Conservation (phyloP, 108 stramenopile genomes). For the Craspedostauros australis region DNA sequence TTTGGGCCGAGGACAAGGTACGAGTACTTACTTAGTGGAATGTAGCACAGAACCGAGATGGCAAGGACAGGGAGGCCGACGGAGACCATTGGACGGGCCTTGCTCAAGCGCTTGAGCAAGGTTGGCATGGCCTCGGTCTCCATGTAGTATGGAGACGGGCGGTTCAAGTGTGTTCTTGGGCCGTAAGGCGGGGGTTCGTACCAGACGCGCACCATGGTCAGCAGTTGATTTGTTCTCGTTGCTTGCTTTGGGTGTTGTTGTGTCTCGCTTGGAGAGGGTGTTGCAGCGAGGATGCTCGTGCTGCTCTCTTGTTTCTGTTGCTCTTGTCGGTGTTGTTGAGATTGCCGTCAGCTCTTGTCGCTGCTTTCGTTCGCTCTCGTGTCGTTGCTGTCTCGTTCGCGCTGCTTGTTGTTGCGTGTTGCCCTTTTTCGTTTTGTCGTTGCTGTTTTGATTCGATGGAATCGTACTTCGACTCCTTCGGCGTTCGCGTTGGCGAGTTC, state of each 20-base stretch:
- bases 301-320: background rate
- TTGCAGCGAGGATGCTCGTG: background rate
- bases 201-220: constrained; percentile 64
- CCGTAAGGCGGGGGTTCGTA: constrained; percentile 82
- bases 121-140: constrained; percentile 22
- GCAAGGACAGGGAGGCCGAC: constrained; percentile 35
- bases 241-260: background rate
- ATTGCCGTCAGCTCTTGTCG: background rate
- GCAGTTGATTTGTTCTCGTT: constrained; percentile 3
- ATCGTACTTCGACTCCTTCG: too few species aligned
- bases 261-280: background rate
- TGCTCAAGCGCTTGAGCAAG: constrained; percentile 45
- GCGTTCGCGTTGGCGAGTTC: too few species aligned
- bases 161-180: constrained; percentile 67
- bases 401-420: too few species aligned
- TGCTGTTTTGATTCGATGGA: too few species aligned
- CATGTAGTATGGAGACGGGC: constrained; percentile 56
- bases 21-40: constrained; percentile 67
- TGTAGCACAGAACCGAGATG: constrained; percentile 46
- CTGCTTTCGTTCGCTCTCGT: background rate
- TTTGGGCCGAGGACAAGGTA: background rate
- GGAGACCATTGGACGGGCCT: constrained; percentile 41
- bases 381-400: background rate
- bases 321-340: background rate
- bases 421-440: too few species aligned